Conservation (phyloP, 352 stramenopile species). For the Globisporangium okanoganense region DNA sequence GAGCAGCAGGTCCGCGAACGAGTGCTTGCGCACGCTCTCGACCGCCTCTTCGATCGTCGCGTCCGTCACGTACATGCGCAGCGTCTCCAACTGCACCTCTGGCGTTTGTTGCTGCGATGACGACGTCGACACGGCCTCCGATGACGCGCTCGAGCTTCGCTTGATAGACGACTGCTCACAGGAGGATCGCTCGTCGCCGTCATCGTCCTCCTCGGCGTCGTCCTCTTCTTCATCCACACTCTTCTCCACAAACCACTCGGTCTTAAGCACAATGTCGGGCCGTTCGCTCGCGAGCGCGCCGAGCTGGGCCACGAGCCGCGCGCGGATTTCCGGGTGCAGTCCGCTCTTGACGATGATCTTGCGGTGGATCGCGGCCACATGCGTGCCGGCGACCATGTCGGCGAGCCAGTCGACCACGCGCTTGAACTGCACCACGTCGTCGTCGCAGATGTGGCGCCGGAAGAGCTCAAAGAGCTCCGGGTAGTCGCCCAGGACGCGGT, state of each 20-base stretch:
- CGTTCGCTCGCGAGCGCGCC: constrained; percentile 58
- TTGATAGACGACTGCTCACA: neutral
- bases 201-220: constrained; percentile 11
- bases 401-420: constrained; percentile 67
- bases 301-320: constrained; percentile 55
- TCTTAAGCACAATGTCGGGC: constrained; percentile 57
- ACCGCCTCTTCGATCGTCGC: constrained; percentile 22
- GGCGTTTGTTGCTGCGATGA: neutral
- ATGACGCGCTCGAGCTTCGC: constrained; percentile 6
- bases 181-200: constrained; percentile 2
- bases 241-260: constrained; percentile 63
- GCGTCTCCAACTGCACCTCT: constrained; percentile 39
- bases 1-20: constrained; percentile 39
- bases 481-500: constrained; percentile 48
- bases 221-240: constrained; percentile 30
- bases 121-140: neutral
- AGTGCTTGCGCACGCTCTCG: constrained; percentile 16
- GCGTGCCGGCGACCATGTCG: constrained; percentile 55
- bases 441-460: constrained; percentile 59
- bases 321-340: constrained; percentile 68
- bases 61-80: constrained; percentile 62
- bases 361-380: constrained; percentile 48
- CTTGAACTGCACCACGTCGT: constrained; percentile 66
- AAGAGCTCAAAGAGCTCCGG: constrained; percentile 71
- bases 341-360: constrained; percentile 72